These are phyloP conservation scores for Starmerella geochares DNA, from an alignment of 805 yeast species.

Conservation along the genomic window DNA sequence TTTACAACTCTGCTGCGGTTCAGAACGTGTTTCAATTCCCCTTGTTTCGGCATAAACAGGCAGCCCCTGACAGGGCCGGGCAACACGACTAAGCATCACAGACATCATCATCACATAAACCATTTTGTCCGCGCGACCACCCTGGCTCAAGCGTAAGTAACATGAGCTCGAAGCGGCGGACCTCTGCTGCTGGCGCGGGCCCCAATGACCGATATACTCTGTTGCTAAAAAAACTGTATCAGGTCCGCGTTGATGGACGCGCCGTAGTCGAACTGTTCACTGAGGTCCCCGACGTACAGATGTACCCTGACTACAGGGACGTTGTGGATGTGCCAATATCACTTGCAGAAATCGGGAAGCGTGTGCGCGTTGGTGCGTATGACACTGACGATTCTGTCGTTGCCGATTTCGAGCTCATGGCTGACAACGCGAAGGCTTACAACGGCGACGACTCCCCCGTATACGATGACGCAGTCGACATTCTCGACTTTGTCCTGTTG, in stretches of 20 bases:
- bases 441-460: conserved; percentile 60
- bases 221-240: conserved; percentile 20
- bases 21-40: no score
- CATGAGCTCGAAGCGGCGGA: conserved; percentile 15
- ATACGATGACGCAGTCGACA: conserved; percentile 51
- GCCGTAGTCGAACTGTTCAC: conserved; percentile 43
- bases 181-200: background rate
- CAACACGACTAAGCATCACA: conserved; percentile 5
- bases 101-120: background rate
- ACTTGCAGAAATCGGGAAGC: conserved; percentile 50
- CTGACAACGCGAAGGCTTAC: conserved; percentile 58
- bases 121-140: no score
- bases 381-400: conserved; percentile 37
- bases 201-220: conserved; percentile 17
- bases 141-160: background rate
- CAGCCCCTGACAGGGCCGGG: background rate
- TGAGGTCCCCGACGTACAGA: conserved; percentile 60
- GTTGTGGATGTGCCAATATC: conserved; percentile 59
- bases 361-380: conserved; percentile 34
- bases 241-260: conserved; percentile 22
- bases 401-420: conserved; percentile 56
- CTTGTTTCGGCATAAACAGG: background rate
- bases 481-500: conserved; percentile 47
- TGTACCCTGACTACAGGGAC: conserved; percentile 71
- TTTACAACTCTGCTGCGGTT: no score